phyloP scores from a whole-genome alignment of 2,329 filamentous ascomycete genomes.

The Cercospora sp. region DNA sequence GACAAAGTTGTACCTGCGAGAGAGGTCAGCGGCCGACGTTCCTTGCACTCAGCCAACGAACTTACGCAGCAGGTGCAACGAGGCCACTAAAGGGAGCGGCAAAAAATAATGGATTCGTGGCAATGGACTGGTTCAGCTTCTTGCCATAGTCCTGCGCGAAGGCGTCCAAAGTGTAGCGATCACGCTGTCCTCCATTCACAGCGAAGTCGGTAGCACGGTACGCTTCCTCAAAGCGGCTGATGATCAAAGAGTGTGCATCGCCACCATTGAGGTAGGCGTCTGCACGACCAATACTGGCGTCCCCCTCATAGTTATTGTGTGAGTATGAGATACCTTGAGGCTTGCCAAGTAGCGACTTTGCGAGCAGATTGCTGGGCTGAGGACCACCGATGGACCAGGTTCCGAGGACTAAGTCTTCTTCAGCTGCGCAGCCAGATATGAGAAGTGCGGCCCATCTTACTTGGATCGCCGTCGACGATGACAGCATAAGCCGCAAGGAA shows the following conservation, averaged over 20 bases:
- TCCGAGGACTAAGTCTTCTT: background rate
- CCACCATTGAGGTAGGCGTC: conserved; percentile 33
- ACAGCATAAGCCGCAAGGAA: conserved; percentile 37
- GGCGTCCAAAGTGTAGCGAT: conserved; percentile 27
- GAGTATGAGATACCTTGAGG: conserved; percentile 30
- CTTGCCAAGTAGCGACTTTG: conserved; percentile 17
- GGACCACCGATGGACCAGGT: conserved; percentile 36
- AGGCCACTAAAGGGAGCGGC: conserved; percentile 31
- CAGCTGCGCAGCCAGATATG: background rate
- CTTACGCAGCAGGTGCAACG: conserved; percentile 26
- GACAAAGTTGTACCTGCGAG: conserved; percentile 31
- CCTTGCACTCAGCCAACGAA: background rate
- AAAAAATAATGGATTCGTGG: conserved; percentile 39
- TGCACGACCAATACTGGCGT: conserved; percentile 35
- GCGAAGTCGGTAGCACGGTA: conserved; percentile 14
- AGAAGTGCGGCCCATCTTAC: background rate
- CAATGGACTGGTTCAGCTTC: conserved; percentile 30
- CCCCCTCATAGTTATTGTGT: conserved; percentile 41
- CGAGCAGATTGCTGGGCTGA: conserved; percentile 10
- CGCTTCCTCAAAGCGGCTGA: conserved; percentile 23
- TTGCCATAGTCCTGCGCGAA: conserved; percentile 22
- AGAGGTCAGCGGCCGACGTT: background rate
- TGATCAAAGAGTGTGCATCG: conserved; percentile 23
- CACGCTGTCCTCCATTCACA: conserved; percentile 2
- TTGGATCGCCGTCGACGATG: conserved; percentile 23